Percentiles rank a stretch among this genome's conserved stretches.
phyloP scores from a whole-genome alignment of 176 grass and related monocot genomes.

The Carex pumila region DNA sequence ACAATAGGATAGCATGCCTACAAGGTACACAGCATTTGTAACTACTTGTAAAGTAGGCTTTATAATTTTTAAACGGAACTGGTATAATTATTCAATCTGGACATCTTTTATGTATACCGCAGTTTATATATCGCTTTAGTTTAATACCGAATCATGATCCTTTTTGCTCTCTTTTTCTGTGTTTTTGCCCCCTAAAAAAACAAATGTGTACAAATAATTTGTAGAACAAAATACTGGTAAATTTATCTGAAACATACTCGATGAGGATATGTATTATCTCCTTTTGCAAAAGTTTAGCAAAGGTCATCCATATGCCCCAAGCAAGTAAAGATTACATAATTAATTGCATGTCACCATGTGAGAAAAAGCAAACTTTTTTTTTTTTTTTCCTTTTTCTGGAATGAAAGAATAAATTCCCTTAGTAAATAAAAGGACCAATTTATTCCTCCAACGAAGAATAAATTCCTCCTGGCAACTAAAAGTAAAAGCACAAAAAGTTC shows the following conservation, averaged over 20 bases:
- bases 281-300: slow-evolving; percentile 1
- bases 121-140: background rate
- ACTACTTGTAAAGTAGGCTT: background rate
- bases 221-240: background rate
- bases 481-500: background rate
- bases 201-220: background rate
- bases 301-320: background rate
- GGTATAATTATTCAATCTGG: background rate
- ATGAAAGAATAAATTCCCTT: slow-evolving; percentile 23
- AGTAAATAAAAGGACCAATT: slow-evolving; percentile 9
- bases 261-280: background rate
- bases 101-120: background rate
- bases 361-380: slow-evolving; percentile 2
- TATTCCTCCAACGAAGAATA: slow-evolving; percentile 15
- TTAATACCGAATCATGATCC: background rate
- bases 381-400: background rate
- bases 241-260: background rate
- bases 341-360: slow-evolving; percentile 19
- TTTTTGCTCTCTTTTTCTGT: background rate
- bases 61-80: background rate
- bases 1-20: background rate
- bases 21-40: background rate
- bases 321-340: slow-evolving; percentile 2
- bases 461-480: background rate
- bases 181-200: background rate